Percentiles rank a stretch among this genome's conserved stretches.
Conservation (phyloP, 345 rosid species). For the Gossypium australe region DNA sequence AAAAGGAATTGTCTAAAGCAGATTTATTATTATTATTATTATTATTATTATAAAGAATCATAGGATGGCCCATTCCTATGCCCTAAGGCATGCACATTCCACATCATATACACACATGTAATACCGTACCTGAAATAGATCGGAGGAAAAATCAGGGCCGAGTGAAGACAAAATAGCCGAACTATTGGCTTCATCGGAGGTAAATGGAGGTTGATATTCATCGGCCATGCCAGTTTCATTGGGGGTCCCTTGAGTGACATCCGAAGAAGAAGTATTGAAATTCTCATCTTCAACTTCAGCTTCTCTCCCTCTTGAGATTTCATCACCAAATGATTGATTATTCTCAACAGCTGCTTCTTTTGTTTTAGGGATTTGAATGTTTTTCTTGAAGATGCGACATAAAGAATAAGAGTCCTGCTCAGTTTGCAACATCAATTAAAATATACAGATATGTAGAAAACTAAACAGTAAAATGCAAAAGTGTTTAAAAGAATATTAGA, state of each 20-base stretch:
- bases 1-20: constrained; percentile 10
- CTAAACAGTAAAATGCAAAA: not conserved
- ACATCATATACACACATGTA: not conserved
- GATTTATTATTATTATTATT: not conserved
- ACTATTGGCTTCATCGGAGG: constrained; percentile 66
- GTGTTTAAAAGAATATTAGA: constrained; percentile 13
- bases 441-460: not conserved
- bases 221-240: constrained; percentile 13
- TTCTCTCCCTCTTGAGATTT: constrained; percentile 20
- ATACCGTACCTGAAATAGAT: constrained; percentile 35
- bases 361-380: constrained; percentile 41
- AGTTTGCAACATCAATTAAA: not conserved
- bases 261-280: constrained; percentile 47
- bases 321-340: constrained; percentile 16
- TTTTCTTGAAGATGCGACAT: constrained; percentile 71
- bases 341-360: constrained; percentile 13
- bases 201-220: constrained; percentile 20
- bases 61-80: constrained; percentile 11
- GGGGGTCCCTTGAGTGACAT: constrained; percentile 43
- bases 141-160: constrained; percentile 40
- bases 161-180: constrained; percentile 22
- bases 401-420: constrained; percentile 66
- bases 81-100: not conserved
- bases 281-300: constrained; percentile 30
- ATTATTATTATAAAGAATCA: constrained; percentile 15